Conservation (phyloP, 345 rosid genomes). For the Zanthoxylum bungeanum region DNA sequence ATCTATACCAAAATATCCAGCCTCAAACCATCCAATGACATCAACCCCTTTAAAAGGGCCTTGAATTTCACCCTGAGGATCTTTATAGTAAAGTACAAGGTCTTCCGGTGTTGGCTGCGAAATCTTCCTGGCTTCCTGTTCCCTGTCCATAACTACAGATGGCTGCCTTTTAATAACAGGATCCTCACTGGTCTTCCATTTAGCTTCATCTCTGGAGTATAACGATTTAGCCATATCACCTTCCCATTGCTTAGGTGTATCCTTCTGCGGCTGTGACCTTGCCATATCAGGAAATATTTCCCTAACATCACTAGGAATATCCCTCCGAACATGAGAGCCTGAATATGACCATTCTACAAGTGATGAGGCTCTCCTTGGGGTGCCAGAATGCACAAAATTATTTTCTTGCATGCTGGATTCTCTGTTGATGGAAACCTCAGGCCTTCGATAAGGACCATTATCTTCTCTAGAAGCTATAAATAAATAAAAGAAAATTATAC, state of each 20-base stretch:
- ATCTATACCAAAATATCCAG: constrained; percentile 95
- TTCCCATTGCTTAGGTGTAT: constrained; percentile 40
- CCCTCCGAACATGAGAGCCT: constrained; percentile 44
- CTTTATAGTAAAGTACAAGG: constrained; percentile 71
- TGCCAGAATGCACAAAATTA: constrained; percentile 34
- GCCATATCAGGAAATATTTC: constrained; percentile 42
- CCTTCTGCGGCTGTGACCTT: constrained; percentile 54
- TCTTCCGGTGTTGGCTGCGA: constrained; percentile 66
- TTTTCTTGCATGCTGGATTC: constrained; percentile 44
- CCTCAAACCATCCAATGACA: constrained; percentile 97
- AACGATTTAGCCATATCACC: constrained; percentile 37
- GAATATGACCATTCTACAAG: constrained; percentile 44
- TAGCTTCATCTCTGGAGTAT: constrained; percentile 50
- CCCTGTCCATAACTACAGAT: constrained; percentile 60
- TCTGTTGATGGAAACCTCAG: constrained; percentile 37
- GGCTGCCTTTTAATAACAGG: constrained; percentile 53
- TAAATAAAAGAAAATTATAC: constrained; percentile 3
- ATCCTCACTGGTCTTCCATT: constrained; percentile 55
- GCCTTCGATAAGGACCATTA: constrained; percentile 36
- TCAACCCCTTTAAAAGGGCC: constrained; percentile 91
- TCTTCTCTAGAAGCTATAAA: constrained; percentile 56
- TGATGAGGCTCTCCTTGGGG: constrained; percentile 55
- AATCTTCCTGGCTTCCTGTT: constrained; percentile 65
- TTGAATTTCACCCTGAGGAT: constrained; percentile 92
- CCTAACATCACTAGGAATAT: constrained; percentile 40